phyloP scores from a whole-genome alignment of 345 rosid genomes.

The Murraya paniculata region DNA sequence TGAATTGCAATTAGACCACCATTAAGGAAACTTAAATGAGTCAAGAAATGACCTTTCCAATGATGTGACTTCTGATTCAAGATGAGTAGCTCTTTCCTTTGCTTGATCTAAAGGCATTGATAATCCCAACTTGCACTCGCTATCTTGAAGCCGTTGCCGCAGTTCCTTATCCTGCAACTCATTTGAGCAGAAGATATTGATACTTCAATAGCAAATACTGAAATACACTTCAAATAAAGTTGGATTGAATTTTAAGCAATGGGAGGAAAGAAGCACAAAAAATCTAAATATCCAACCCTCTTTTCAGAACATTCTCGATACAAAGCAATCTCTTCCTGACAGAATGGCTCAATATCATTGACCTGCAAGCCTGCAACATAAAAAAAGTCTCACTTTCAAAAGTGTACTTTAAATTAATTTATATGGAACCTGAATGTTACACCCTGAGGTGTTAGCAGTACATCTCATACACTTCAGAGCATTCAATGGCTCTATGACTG shows the following conservation, averaged over 20 bases:
- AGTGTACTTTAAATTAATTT: background rate
- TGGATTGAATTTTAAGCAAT: background rate
- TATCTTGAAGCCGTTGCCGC: constrained; percentile 77
- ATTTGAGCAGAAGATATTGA: constrained; percentile 11
- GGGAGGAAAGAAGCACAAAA: background rate
- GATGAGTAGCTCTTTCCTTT: constrained; percentile 69
- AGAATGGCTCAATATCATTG: constrained; percentile 89
- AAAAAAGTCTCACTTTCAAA: constrained; percentile 2
- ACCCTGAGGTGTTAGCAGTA: background rate
- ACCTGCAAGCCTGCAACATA: constrained; percentile 67
- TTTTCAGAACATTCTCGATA: constrained; percentile 77
- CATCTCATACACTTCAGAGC: background rate
- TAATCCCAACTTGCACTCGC: constrained; percentile 80
- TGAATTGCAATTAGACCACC: background rate
- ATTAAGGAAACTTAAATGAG: background rate
- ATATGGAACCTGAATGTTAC: background rate
- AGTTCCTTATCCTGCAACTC: constrained; percentile 70
- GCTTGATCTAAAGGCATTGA: constrained; percentile 86
- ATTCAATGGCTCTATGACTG: background rate
- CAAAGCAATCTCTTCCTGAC: constrained; percentile 87
- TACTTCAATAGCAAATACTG: background rate
- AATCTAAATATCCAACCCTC: constrained; percentile 43
- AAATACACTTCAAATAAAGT: constrained; percentile 1
- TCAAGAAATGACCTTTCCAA: constrained; percentile 64
- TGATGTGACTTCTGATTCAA: constrained; percentile 77